phyloP scores from a whole-genome alignment of 1,284 basidiomycete species.

The Earliella scabrosa region DNA sequence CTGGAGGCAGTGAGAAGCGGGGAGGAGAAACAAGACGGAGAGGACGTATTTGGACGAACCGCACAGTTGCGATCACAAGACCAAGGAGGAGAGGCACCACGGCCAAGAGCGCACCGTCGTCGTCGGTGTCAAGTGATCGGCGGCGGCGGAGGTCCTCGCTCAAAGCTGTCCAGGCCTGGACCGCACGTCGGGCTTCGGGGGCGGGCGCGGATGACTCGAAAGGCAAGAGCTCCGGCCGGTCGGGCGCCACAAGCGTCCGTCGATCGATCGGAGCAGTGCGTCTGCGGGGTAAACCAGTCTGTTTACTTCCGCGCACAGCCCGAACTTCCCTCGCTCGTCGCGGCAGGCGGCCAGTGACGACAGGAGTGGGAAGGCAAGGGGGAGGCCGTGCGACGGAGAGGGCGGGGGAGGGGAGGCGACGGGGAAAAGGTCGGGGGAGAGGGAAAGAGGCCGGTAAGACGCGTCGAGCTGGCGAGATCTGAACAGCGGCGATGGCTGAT shows the following conservation, averaged over 20 bases:
- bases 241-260: slow-evolving; percentile 6
- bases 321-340: background rate
- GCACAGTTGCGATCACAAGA: background rate
- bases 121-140: slow-evolving; percentile 2
- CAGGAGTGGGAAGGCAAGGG: background rate
- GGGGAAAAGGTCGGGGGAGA: slow-evolving; percentile 20
- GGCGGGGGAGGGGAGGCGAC: background rate
- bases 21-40: background rate
- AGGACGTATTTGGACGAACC: background rate
- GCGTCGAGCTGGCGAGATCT: slow-evolving; percentile 16
- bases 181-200: background rate
- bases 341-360: background rate
- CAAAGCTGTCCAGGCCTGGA: background rate
- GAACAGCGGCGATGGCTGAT: slow-evolving; percentile 20
- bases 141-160: background rate
- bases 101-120: background rate
- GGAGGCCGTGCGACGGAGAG: background rate
- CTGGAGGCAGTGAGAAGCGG: background rate
- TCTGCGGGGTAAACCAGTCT: slow-evolving; percentile 17
- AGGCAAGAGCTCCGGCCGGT: slow-evolving; percentile 13
- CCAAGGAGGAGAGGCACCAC: background rate
- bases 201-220: slow-evolving; percentile 15
- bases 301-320: slow-evolving; percentile 20
- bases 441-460: slow-evolving; percentile 9
- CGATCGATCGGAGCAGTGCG: slow-evolving; percentile 19